A percentile compares a stretch with the other conserved stretches of the same genome.
phyloP scores from a whole-genome alignment of 768 basidiomycete species.

The Pisolithus orientalis region DNA sequence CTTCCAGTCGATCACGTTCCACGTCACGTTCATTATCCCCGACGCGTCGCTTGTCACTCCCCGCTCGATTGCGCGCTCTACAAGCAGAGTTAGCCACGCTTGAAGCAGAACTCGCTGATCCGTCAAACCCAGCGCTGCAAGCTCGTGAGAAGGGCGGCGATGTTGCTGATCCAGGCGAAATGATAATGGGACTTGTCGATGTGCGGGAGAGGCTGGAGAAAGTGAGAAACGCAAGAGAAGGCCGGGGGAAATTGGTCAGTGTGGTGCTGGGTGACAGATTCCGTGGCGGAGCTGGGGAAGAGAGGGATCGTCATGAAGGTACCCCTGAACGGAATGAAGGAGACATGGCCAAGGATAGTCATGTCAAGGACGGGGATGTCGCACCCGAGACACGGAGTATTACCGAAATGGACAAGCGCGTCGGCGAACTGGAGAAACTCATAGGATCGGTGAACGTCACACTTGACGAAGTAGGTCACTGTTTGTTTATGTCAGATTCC shows the following conservation, averaged over 20 bases:
- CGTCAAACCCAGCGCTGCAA: constrained; percentile 61
- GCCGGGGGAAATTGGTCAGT: constrained; percentile 56
- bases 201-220: constrained; percentile 63
- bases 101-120: constrained; percentile 78
- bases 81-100: constrained; percentile 76
- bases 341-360: constrained; percentile 3
- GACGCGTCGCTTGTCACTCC: constrained; percentile 37
- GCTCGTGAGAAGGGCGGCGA: constrained; percentile 46
- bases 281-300: constrained; percentile 11
- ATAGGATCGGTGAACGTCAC: constrained; percentile 77
- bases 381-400: constrained; percentile 43
- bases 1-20: constrained; percentile 39
- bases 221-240: constrained; percentile 60
- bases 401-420: constrained; percentile 74
- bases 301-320: constrained; percentile 7
- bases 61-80: constrained; percentile 56
- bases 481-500: not conserved
- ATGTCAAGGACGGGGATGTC: constrained; percentile 9
- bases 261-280: constrained; percentile 37
- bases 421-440: constrained; percentile 76
- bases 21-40: constrained; percentile 27
- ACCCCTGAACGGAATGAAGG: constrained; percentile 1
- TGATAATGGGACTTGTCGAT: constrained; percentile 73
- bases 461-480: constrained; percentile 67
- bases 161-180: constrained; percentile 64